These are phyloP conservation scores for Adenanthera pavonina DNA, from an alignment of 306 rosid species.

Conservation along the genomic window DNA sequence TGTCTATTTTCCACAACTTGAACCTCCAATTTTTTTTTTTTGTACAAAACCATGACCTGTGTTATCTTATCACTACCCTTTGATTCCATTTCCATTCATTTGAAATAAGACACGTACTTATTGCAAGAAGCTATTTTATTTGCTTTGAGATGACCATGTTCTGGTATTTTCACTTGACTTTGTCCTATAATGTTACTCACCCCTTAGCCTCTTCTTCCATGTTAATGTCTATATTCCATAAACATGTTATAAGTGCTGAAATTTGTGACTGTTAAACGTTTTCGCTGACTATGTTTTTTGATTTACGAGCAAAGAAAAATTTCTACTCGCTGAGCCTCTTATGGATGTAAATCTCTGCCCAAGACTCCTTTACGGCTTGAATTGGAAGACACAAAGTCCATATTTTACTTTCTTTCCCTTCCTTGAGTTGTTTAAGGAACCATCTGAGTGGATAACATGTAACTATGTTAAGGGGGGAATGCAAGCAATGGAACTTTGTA, in stretches of 20 bases:
- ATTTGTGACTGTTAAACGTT: not conserved
- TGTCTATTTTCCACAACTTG: not conserved
- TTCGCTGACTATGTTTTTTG: slow-evolving; percentile 8
- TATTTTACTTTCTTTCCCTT: slow-evolving; percentile 15
- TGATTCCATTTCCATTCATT: slow-evolving; percentile 13
- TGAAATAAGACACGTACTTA: slow-evolving; percentile 18
- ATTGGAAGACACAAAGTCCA: slow-evolving; percentile 18
- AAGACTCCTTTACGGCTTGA: slow-evolving; percentile 20
- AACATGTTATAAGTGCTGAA: not conserved
- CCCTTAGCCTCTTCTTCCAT: not conserved
- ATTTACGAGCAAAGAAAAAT: slow-evolving; percentile 16
- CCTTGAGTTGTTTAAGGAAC: slow-evolving; percentile 8
- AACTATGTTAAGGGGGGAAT: not conserved
- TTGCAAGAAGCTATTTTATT: slow-evolving; percentile 25
- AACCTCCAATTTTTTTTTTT: slow-evolving; percentile 7
- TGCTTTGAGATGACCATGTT: slow-evolving; percentile 36
- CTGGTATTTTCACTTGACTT: slow-evolving; percentile 19
- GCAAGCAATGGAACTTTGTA: slow-evolving; percentile 40
- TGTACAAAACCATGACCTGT: not conserved
- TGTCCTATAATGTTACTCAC: slow-evolving; percentile 19
- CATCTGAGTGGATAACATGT: slow-evolving; percentile 26
- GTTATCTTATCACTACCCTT: slow-evolving; percentile 31
- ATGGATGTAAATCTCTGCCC: not conserved
- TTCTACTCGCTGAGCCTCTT: not conserved
- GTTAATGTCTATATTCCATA: slow-evolving; percentile 23